Base-by-base conservation (phyloP, 2,329 filamentous ascomycete genomes). In the Fusarium abutilonis region DNA sequence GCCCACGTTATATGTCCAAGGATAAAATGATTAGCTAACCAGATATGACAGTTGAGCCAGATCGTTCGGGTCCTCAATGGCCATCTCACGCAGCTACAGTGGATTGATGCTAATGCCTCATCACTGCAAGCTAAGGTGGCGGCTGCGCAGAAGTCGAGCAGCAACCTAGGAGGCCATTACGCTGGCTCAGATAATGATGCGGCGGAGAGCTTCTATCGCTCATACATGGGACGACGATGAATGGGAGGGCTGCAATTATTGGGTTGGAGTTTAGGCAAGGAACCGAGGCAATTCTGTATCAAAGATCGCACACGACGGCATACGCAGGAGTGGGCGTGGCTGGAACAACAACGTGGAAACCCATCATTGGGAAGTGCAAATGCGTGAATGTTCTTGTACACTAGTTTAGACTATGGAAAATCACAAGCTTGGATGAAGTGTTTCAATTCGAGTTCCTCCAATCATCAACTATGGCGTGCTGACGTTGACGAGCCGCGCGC, bases 31-130 rank as follows among this genome's bases (percentile, higher is more conserved):
- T 43, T n/a, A 38, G 47, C 68, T 74, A 71, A 73, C 70, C 54
- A 39, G 47, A 47, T 44, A 59, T 54, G 14, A 41, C 74, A 97
- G 89, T 83, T 98, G 73, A 94, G 92, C 68, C 93, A 97, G 77
- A 96, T 99, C 71, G 94, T 98, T 49, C 89, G 92, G 63, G 93
- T 98, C 45, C 88, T 99, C 68, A 99, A 99, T 75, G 88, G 89
- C 21, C 95, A 99, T 75, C 86, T 99, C 34, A 88, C 89, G 32
- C 93, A 97, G 76, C 83, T 99, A 59, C 94, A 97, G 77, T 91
- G 90, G 80, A 98, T 99, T 75, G 94, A 98, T 73, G 86, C 88
- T 64, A 93, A 94, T 64, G 91, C 94, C 32, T 85, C 88, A 14
- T 85, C 89, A 29, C 82, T 98, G 49, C 91, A 96, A 75, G 83